Percentiles rank a stretch among this genome's conserved stretches.
Evolutionary conservation across 371 early-diverging fungal genomes (phyloP).

Genomic region (Phascolomyces articulosus): DNA sequence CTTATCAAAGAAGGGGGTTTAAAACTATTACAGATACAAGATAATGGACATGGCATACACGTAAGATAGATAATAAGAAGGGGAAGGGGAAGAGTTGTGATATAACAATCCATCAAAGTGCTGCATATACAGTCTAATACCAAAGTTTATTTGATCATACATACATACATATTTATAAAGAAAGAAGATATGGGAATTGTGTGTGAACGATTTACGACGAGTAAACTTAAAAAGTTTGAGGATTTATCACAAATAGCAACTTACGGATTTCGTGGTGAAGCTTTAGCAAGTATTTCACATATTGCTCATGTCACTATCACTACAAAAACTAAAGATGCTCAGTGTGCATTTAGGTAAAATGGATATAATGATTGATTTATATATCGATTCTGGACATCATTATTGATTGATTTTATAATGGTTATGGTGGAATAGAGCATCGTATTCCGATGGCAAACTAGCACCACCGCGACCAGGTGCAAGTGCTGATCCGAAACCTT

Average conservation of each 20-base stretch:
- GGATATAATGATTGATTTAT: background rate
- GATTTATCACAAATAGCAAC: slow-evolving; percentile 89
- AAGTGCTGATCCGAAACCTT: slow-evolving; percentile 80
- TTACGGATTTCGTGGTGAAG: slow-evolving; percentile 99
- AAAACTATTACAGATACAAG: slow-evolving; percentile 92
- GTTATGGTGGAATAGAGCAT: slow-evolving; percentile 65
- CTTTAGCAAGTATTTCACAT: slow-evolving; percentile 95
- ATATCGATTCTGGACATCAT: background rate
- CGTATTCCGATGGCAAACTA: slow-evolving; percentile 84
- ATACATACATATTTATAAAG: slow-evolving; percentile 16
- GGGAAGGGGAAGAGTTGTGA: too few relatives aligned
- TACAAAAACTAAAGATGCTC: slow-evolving; percentile 78
- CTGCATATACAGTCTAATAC: background rate
- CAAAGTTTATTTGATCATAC: background rate
- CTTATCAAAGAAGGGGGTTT: slow-evolving; percentile 87
- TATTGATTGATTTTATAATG: background rate
- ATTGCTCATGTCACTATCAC: slow-evolving; percentile 92
- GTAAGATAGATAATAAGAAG: slow-evolving; percentile 46
- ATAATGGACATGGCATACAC: slow-evolving; percentile 96
- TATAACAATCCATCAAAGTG: too few relatives aligned
- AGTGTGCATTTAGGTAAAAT: slow-evolving; percentile 78
- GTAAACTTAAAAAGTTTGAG: slow-evolving; percentile 87
- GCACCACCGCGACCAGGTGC: slow-evolving; percentile 73
- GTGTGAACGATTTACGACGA: slow-evolving; percentile 96
- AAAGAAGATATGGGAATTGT: slow-evolving; percentile 83